Evolutionary conservation across 2,329 filamentous ascomycete genomes (phyloP).

Genomic region (Bipolaris sorokiniana): DNA sequence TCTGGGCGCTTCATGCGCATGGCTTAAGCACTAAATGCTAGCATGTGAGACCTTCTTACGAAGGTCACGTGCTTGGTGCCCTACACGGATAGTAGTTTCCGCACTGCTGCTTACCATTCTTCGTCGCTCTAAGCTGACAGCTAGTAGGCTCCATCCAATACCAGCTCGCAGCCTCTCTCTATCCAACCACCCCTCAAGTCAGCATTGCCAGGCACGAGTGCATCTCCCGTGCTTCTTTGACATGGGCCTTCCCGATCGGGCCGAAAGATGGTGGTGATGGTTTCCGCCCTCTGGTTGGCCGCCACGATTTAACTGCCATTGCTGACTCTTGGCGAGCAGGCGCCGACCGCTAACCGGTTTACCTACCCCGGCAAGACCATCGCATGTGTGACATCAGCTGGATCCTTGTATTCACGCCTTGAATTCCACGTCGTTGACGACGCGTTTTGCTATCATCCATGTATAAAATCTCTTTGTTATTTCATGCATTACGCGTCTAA

Average conservation of each 20-base stretch:
- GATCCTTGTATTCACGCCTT: slow-evolving; percentile 29
- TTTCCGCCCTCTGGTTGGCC: slow-evolving; percentile 25
- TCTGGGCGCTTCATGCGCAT: slow-evolving; percentile 3
- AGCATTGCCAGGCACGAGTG: slow-evolving; percentile 23
- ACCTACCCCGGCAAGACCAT: slow-evolving; percentile 13
- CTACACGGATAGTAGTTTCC: neutral
- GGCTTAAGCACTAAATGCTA: neutral
- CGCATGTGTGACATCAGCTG: slow-evolving; percentile 44
- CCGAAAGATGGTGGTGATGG: slow-evolving; percentile 24
- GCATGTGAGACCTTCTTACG: slow-evolving; percentile 1
- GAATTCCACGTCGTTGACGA: slow-evolving; percentile 15
- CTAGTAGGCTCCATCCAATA: slow-evolving; percentile 10
- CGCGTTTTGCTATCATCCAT: slow-evolving; percentile 8
- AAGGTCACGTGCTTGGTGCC: neutral
- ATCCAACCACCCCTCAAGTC: slow-evolving; percentile 5
- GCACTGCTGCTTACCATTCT: slow-evolving; percentile 11
- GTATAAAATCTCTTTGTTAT: slow-evolving; percentile 26
- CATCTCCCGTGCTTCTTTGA: slow-evolving; percentile 27
- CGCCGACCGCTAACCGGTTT: slow-evolving; percentile 31
- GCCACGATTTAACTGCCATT: slow-evolving; percentile 15
- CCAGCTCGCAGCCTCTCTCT: slow-evolving; percentile 6
- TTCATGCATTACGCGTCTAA: slow-evolving; percentile 13
- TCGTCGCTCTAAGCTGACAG: slow-evolving; percentile 4
- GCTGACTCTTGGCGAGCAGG: slow-evolving; percentile 18
- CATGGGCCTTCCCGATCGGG: slow-evolving; percentile 18